phyloP scores from a whole-genome alignment of 2,329 filamentous ascomycete species.

The Amauroascus niger region DNA sequence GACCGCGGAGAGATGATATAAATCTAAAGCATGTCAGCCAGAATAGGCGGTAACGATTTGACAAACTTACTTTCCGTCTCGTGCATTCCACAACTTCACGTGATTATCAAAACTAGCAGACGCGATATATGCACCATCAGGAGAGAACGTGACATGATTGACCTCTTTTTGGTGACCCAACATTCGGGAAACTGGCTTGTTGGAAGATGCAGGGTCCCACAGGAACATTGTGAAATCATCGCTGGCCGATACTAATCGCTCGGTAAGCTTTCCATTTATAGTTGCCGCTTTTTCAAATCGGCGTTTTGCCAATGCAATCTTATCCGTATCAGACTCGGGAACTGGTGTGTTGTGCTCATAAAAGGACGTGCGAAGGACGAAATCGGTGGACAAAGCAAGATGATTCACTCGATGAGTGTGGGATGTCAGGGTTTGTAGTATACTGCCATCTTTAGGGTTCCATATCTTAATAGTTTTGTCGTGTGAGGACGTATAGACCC shows the following conservation, averaged over 20 bases:
- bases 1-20: slow-evolving; percentile 75
- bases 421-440: slow-evolving; percentile 66
- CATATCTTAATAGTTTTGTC: slow-evolving; percentile 91
- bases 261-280: slow-evolving; percentile 64
- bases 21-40: slow-evolving; percentile 47
- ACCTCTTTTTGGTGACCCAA: slow-evolving; percentile 95
- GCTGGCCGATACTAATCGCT: slow-evolving; percentile 78
- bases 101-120: slow-evolving; percentile 90
- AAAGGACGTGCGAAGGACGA: slow-evolving; percentile 73
- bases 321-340: slow-evolving; percentile 60
- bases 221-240: slow-evolving; percentile 96
- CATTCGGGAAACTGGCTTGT: slow-evolving; percentile 77
- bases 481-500: slow-evolving; percentile 75
- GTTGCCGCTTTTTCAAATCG: slow-evolving; percentile 79
- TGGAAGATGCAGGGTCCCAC: slow-evolving; percentile 72
- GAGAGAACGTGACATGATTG: slow-evolving; percentile 90
- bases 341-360: slow-evolving; percentile 70
- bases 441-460: slow-evolving; percentile 67
- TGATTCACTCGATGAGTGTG: slow-evolving; percentile 97
- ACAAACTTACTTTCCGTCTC: slow-evolving; percentile 48
- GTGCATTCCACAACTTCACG: slow-evolving; percentile 80
- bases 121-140: slow-evolving; percentile 77
- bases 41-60: slow-evolving; percentile 9
- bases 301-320: slow-evolving; percentile 63
- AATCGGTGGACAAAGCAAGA: slow-evolving; percentile 85